phyloP scores from a whole-genome alignment of 164 flowering plant species.

The Magnolia officinalis region DNA sequence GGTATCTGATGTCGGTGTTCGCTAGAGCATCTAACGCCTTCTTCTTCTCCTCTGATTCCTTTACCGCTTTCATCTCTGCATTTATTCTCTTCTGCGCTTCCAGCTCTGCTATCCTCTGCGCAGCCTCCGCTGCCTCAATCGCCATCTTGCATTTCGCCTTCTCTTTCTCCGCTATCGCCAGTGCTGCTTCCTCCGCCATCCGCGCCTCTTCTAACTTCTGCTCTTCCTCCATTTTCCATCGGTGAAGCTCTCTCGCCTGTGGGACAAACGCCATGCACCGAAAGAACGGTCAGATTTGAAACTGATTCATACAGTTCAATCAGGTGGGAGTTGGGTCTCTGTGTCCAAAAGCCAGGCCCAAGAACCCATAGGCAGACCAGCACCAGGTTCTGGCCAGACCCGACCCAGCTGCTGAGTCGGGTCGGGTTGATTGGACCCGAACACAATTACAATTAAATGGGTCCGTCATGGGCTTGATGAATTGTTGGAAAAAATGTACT shows the following conservation, averaged over 20 bases:
- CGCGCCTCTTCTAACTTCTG: slow-evolving; percentile 59
- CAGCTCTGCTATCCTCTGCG: slow-evolving; percentile 61
- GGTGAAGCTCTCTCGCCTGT: slow-evolving; percentile 78
- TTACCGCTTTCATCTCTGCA: slow-evolving; percentile 59
- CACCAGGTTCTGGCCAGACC: no score
- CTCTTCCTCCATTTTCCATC: slow-evolving; percentile 79
- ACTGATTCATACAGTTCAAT: no score
- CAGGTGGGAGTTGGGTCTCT: no score
- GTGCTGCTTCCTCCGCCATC: slow-evolving; percentile 65
- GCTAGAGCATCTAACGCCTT: slow-evolving; percentile 29
- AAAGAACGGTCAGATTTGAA: background rate
- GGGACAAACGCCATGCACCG: background rate
- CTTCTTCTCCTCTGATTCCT: slow-evolving; percentile 59
- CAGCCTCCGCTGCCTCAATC: slow-evolving; percentile 70
- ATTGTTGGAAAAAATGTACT: no score
- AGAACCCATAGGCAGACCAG: no score
- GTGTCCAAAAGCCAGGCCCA: no score
- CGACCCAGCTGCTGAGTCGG: no score
- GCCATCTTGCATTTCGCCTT: slow-evolving; percentile 65
- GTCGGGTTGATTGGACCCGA: no score
- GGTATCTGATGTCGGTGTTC: slow-evolving; percentile 42
- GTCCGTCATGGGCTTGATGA: no score
- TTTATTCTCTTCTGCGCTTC: slow-evolving; percentile 65
- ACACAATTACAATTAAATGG: no score
- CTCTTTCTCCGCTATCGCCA: slow-evolving; percentile 59